phyloP scores from a whole-genome alignment of 345 rosid species.

The Murraya koenigii region DNA sequence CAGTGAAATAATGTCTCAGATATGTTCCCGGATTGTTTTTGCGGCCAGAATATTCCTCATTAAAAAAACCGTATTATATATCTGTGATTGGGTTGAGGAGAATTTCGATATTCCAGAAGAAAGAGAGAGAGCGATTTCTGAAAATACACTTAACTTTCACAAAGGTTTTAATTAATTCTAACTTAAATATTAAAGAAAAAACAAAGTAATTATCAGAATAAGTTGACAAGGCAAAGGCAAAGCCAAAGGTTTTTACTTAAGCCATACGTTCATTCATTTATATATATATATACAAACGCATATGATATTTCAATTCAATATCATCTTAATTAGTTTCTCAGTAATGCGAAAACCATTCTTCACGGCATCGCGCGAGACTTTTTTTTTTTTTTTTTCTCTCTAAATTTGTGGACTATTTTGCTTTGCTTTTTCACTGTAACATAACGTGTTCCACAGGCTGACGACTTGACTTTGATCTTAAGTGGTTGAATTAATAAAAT shows the following conservation, averaged over 20 bases:
- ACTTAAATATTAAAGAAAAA: too few relatives aligned
- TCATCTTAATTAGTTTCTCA: neutral
- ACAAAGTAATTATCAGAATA: neutral
- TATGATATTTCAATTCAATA: too few relatives aligned
- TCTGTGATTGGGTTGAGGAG: neutral
- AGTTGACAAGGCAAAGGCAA: neutral
- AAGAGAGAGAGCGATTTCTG: neutral
- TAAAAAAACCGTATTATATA: too few relatives aligned
- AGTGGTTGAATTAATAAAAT: neutral
- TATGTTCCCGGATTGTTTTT: neutral
- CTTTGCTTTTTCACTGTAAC: neutral
- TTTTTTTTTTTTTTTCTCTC: neutral
- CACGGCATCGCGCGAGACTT: neutral
- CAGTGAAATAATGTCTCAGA: constrained; percentile 1
- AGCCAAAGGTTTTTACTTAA: neutral
- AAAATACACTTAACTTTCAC: neutral
- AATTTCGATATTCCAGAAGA: neutral
- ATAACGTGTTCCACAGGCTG: neutral
- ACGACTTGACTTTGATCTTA: neutral
- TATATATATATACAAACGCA: too few relatives aligned
- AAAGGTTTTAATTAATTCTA: neutral
- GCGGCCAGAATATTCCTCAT: neutral
- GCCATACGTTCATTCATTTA: too few relatives aligned
- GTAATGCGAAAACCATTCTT: constrained; percentile 2
- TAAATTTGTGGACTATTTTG: neutral